phyloP scores from a whole-genome alignment of 2,329 filamentous ascomycete species.

The Hymenoscyphus linearis region DNA sequence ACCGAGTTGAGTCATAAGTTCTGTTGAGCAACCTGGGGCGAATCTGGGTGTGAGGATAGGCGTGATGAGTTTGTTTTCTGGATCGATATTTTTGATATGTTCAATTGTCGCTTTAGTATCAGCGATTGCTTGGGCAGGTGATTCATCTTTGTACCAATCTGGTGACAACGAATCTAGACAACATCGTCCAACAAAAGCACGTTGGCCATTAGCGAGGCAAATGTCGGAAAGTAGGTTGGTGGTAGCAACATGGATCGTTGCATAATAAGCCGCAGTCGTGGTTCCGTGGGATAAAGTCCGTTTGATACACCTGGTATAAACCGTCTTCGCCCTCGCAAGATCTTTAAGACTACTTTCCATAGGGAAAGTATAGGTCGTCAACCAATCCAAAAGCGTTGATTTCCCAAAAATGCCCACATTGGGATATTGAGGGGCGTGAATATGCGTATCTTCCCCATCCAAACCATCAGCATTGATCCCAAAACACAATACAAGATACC shows the following conservation, averaged over 20 bases:
- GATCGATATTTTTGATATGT: constrained; percentile 65
- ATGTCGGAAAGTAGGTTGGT: constrained; percentile 90
- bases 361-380: constrained; percentile 91
- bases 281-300: constrained; percentile 86
- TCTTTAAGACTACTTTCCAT: constrained; percentile 72
- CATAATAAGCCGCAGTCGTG: constrained; percentile 91
- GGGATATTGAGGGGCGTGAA: constrained; percentile 91
- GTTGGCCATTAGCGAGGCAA: constrained; percentile 73
- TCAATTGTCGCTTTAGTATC: constrained; percentile 55
- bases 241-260: constrained; percentile 76
- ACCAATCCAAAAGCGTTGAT: constrained; percentile 87
- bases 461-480: constrained; percentile 20
- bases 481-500: neutral
- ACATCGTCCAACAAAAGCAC: constrained; percentile 87
- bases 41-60: constrained; percentile 76
- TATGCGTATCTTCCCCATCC: constrained; percentile 69
- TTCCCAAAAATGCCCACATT: constrained; percentile 94
- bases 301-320: constrained; percentile 74
- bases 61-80: constrained; percentile 56
- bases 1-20: constrained; percentile 60
- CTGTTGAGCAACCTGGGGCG: constrained; percentile 56
- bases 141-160: constrained; percentile 72
- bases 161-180: constrained; percentile 87
- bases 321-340: constrained; percentile 55
- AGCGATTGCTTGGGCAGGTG: constrained; percentile 49